These are phyloP conservation scores for Colletotrichum costaricense DNA, from an alignment of 2,329 filamentous ascomycete genomes.

Conservation along the genomic window DNA sequence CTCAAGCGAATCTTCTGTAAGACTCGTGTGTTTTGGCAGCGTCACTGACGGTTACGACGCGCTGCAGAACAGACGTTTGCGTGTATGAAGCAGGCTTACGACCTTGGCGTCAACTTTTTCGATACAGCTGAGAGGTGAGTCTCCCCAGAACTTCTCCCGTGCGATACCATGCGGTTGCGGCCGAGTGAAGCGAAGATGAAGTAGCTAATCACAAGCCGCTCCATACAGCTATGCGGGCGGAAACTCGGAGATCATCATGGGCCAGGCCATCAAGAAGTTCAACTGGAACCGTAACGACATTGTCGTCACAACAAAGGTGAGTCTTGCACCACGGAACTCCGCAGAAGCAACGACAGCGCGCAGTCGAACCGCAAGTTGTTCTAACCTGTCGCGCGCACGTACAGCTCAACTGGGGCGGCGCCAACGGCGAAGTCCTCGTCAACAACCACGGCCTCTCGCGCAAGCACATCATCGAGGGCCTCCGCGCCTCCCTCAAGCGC, in stretches of 20 bases:
- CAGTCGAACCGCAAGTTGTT: too few species aligned
- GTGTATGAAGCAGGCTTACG: constrained; percentile 72
- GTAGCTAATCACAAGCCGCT: constrained; percentile 38
- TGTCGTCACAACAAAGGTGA: constrained; percentile 66
- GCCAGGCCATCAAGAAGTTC: constrained; percentile 69
- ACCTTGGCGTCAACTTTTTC: constrained; percentile 72
- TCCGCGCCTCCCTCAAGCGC: constrained; percentile 66
- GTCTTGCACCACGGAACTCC: neutral
- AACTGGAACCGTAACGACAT: constrained; percentile 71
- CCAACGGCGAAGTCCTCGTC: constrained; percentile 69
- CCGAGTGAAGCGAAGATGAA: constrained; percentile 27
- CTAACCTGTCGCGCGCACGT: neutral
- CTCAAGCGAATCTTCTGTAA: too few species aligned
- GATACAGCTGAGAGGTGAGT: constrained; percentile 64
- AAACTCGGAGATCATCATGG: constrained; percentile 73
- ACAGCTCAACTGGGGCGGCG: constrained; percentile 72
- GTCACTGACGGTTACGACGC: constrained; percentile 2
- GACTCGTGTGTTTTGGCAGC: neutral
- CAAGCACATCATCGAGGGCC: constrained; percentile 71
- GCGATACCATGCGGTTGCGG: constrained; percentile 41
- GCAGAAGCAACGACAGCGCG: too few species aligned
- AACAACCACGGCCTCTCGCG: constrained; percentile 71
- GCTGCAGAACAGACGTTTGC: constrained; percentile 65
- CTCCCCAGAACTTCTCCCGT: neutral
- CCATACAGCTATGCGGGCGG: constrained; percentile 63